Evolutionary conservation across 352 stramenopile genomes (phyloP), one percentile per base, ranked within the genome.

Genomic region (Thraustochytrium sp.): DNA sequence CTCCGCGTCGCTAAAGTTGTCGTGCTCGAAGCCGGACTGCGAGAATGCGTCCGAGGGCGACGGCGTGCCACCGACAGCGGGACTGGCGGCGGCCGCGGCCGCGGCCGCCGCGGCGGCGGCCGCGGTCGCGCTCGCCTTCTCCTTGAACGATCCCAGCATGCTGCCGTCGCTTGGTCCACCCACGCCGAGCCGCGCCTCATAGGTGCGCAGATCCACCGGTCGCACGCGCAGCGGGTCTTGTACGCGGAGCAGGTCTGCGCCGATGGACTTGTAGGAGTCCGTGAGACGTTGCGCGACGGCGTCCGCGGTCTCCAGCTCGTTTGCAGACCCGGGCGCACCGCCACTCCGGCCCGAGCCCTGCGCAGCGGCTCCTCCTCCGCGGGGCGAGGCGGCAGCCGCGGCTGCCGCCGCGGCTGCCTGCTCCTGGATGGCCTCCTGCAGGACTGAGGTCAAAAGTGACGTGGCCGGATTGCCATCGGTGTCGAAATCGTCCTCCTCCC

Each of bases 221-320:
- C 36, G 40, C 4, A 75, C 44, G 11, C 62, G 38, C 11, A 75
- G 62, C 48, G 62, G 62, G 31, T 75, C 62, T 4, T 75, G 36
- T 11, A 75, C 34, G 31, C 59, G 59, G 9, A 29, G 23, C 9
- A 18, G 42, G 9, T 72, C 36, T 11, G 59, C 40, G 11, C 59
- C 59, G 26, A 72, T 44, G 59, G 59, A 72, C 40, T 72, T 72
- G 59, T 44, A 72, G 40, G 59, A 72, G 34, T 72, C 59, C 16
- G 59, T 72, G 59, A 72, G 59, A 26, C 40, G 59, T 31, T 72
- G 34, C 59, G 40, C 40, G 8, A 31, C 59, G 9, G 40, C 13
- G 40, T 11, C 59, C 26, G 42, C 26, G 59, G 59, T 31, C 18
- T 72, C 40, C 26, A 72, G 59, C 59, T 59, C 31, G 51, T n/a